These are phyloP conservation scores for Mollisia scopiformis DNA, from an alignment of 2,329 filamentous ascomycete genomes.

Conservation along the genomic window DNA sequence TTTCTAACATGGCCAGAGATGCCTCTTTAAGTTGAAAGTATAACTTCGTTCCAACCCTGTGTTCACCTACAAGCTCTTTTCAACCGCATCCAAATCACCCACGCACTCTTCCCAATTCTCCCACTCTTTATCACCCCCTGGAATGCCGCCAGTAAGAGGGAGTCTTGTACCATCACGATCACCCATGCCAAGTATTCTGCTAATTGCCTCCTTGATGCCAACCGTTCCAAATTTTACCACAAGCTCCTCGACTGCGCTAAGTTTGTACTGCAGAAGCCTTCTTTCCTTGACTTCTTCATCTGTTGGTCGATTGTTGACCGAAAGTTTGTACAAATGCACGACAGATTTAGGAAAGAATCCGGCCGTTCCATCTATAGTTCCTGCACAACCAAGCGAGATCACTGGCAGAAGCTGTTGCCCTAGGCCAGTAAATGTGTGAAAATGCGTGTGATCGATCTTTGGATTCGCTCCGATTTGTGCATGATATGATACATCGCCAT, in stretches of 20 bases:
- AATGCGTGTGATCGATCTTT: constrained; percentile 58
- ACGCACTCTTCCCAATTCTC: constrained; percentile 44
- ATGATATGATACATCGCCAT: constrained; percentile 68
- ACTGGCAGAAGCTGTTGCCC: constrained; percentile 68
- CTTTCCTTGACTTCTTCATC: constrained; percentile 52
- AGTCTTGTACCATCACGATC: constrained; percentile 61
- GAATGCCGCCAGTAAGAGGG: constrained; percentile 60
- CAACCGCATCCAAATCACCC: constrained; percentile 34
- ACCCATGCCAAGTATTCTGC: constrained; percentile 60
- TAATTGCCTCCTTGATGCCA: constrained; percentile 67
- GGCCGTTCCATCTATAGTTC: constrained; percentile 68
- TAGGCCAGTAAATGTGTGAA: constrained; percentile 65
- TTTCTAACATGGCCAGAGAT: not conserved
- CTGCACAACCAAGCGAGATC: constrained; percentile 63
- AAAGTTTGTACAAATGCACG: constrained; percentile 57
- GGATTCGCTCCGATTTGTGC: constrained; percentile 63
- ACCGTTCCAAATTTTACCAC: constrained; percentile 63
- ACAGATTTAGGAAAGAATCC: constrained; percentile 67
- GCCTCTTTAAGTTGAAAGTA: not conserved
- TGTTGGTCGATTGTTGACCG: constrained; percentile 38
- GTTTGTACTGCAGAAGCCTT: constrained; percentile 59
- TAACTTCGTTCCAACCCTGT: not conserved
- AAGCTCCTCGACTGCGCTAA: constrained; percentile 64
- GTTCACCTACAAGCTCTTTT: constrained; percentile 30
- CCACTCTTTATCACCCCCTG: constrained; percentile 53